These are phyloP conservation scores for Pyricularia grisea DNA, from an alignment of 2,329 filamentous ascomycete species.

Conservation along the genomic window DNA sequence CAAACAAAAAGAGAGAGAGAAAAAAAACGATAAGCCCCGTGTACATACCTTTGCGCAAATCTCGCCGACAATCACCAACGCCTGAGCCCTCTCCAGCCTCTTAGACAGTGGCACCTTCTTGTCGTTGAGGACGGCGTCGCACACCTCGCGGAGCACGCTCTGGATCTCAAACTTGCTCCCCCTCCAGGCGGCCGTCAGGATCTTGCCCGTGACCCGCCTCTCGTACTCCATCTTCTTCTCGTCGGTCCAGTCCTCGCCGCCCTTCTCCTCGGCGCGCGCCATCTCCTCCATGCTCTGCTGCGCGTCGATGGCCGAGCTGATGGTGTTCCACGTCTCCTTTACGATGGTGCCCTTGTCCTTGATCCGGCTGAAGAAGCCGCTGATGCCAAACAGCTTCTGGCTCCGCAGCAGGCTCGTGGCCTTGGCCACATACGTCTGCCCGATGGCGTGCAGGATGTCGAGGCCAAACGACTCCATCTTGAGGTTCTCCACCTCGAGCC, in stretches of 20 bases:
- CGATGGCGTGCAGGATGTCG: conserved; percentile 92
- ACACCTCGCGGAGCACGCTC: conserved; percentile 88
- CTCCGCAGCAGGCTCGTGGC: conserved; percentile 81
- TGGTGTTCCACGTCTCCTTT: conserved; percentile 98
- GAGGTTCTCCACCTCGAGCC: conserved; percentile 89
- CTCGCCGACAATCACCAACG: conserved; percentile 78
- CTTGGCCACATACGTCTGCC: conserved; percentile 82
- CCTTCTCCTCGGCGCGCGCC: conserved; percentile 89
- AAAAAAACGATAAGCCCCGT: background rate
- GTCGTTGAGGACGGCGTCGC: conserved; percentile 74
- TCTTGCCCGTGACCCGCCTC: conserved; percentile 93
- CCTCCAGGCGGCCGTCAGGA: conserved; percentile 90
- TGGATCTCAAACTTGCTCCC: conserved; percentile 98
- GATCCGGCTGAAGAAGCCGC: conserved; percentile 85
- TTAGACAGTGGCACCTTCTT: conserved; percentile 74
- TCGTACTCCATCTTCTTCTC: conserved; percentile 96
- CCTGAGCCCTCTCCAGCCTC: conserved; percentile 83
- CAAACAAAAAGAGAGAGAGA: conserved; percentile 8
- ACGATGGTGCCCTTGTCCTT: conserved; percentile 95
- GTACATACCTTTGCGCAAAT: conserved; percentile 70
- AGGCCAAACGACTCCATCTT: conserved; percentile 99
- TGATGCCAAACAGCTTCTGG: conserved; percentile 94
- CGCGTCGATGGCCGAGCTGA: conserved; percentile 89
- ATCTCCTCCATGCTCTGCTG: conserved; percentile 99
- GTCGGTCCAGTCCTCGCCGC: conserved; percentile 96